A percentile compares a stretch with the other conserved stretches of the same genome.
These are phyloP conservation scores for Chalciporus piperatus DNA, from an alignment of 768 basidiomycete genomes.

Conservation along the genomic window DNA sequence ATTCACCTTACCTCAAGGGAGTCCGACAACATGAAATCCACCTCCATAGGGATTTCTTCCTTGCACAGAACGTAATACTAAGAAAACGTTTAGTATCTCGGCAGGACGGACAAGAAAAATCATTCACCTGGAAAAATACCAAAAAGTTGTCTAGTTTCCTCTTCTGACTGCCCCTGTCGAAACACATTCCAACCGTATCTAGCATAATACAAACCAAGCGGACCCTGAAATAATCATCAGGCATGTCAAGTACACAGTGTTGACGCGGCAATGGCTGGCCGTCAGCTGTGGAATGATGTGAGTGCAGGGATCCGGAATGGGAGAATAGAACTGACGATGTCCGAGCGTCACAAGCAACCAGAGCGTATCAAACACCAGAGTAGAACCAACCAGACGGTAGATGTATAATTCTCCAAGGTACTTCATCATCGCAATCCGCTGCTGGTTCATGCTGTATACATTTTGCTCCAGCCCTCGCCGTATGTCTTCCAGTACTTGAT, in stretches of 20 bases:
- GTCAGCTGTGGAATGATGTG: conserved; percentile 56
- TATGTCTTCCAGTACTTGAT: conserved; percentile 93
- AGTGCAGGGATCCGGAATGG: conserved; percentile 2
- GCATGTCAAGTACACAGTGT: conserved; percentile 76
- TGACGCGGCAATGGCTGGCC: conserved; percentile 83
- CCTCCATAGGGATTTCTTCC: conserved; percentile 89
- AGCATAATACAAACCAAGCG: conserved; percentile 88
- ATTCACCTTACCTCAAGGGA: conserved; percentile 72
- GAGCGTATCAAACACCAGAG: conserved; percentile 87
- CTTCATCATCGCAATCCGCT: conserved; percentile 86
- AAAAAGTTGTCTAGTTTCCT: conserved; percentile 93
- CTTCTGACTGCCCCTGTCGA: conserved; percentile 89
- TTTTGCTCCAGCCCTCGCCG: conserved; percentile 91
- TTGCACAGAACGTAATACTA: conserved; percentile 91
- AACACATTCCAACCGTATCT: conserved; percentile 97
- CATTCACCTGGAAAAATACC: conserved; percentile 82
- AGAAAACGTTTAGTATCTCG: conserved; percentile 2
- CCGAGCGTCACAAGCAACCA: conserved; percentile 97
- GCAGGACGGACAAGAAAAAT: background rate
- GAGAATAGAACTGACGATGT: conserved; percentile 65
- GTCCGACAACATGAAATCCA: conserved; percentile 95
- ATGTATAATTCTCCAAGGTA: conserved; percentile 98
- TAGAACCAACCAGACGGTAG: conserved; percentile 85
- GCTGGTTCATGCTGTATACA: conserved; percentile 91
- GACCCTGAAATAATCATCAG: conserved; percentile 95